phyloP scores from a whole-genome alignment of 306 rosid species.

The Crataegus laevigata region DNA sequence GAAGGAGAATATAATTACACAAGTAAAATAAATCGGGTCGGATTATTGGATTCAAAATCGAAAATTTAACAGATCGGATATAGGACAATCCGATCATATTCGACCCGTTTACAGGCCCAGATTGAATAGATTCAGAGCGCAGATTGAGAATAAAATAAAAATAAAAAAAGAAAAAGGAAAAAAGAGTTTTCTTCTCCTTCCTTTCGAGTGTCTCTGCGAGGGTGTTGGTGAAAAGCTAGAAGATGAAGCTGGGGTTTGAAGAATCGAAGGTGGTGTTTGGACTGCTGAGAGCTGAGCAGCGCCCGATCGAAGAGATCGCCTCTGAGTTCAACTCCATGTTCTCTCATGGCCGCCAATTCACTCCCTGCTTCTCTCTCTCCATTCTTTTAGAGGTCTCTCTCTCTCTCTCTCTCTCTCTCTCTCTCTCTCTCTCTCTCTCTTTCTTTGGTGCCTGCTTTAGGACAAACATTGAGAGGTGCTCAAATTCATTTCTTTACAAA shows the following conservation, averaged over 20 bases:
- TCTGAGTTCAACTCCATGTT: constrained; percentile 53
- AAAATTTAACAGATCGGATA: too few relatives aligned
- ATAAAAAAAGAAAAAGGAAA: neutral
- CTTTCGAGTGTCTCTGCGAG: neutral
- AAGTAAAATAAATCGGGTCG: too few relatives aligned
- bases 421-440: neutral
- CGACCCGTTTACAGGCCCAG: too few relatives aligned
- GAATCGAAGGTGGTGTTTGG: constrained; percentile 50
- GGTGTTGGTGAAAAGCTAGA: neutral
- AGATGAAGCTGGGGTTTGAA: constrained; percentile 39
- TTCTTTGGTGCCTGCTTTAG: neutral
- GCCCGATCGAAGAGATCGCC: constrained; percentile 55
- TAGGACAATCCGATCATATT: too few relatives aligned
- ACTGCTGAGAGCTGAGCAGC: constrained; percentile 49
- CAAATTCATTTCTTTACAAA: neutral
- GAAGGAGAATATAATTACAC: too few relatives aligned
- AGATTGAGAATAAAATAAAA: too few relatives aligned
- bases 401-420: neutral
- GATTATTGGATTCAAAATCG: too few relatives aligned
- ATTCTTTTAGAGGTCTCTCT: constrained; percentile 53
- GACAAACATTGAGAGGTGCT: neutral
- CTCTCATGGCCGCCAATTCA: constrained; percentile 46
- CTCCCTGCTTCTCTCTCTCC: constrained; percentile 59
- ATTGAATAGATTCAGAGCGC: neutral
- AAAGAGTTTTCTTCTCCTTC: neutral